A percentile compares a stretch with the other conserved stretches of the same genome.
phyloP scores from a whole-genome alignment of 208 protist genomes.

The Leishmania tropica region DNA sequence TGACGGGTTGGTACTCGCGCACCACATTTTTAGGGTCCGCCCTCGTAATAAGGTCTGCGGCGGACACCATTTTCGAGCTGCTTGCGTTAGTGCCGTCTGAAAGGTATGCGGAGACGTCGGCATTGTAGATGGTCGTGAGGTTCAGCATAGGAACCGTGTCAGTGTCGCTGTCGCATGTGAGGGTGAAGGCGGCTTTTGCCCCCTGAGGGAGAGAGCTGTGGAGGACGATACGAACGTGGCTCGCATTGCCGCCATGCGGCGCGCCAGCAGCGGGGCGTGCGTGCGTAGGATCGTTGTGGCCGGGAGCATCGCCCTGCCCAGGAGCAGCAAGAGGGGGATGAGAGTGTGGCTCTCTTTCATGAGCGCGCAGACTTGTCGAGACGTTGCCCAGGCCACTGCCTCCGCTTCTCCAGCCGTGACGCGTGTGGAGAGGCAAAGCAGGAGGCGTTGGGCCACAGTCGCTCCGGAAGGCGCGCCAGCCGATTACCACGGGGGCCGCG shows the following conservation, averaged over 20 bases:
- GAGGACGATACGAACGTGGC: constrained; percentile 5
- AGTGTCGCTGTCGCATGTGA: constrained; percentile 8
- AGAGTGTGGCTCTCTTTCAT: neutral
- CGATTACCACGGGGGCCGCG: neutral
- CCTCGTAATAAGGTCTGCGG: neutral
- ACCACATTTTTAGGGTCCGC: neutral
- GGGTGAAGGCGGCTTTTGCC: constrained; percentile 2
- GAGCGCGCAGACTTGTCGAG: neutral
- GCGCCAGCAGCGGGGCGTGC: neutral
- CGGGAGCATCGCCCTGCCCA: neutral
- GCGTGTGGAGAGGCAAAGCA: neutral
- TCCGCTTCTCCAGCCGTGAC: neutral
- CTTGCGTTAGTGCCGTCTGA: neutral
- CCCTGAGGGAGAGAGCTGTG: constrained; percentile 4
- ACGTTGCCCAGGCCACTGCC: neutral
- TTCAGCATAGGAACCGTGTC: constrained; percentile 3
- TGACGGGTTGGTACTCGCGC: neutral
- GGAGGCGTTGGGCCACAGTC: neutral
- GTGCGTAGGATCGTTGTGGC: neutral
- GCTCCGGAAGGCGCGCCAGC: neutral
- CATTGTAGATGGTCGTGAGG: neutral
- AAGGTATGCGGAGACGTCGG: neutral
- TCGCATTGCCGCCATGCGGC: neutral
- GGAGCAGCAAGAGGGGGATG: neutral
- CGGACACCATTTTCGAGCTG: neutral